A percentile compares a stretch with the other conserved stretches of the same genome.
phyloP scores from a whole-genome alignment of 148 eudicot species.

The Diospyros lotus region DNA sequence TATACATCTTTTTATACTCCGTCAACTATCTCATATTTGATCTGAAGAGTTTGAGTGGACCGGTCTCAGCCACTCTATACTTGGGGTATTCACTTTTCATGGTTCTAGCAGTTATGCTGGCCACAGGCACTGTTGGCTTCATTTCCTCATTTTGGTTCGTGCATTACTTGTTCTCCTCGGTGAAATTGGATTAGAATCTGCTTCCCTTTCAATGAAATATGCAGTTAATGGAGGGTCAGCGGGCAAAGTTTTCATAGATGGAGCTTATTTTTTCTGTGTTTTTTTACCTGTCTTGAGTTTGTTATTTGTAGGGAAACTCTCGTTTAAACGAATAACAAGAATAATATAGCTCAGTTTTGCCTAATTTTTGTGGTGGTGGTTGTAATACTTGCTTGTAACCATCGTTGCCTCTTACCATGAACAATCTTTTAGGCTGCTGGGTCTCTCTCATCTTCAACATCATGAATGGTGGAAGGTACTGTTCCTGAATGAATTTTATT shows the following conservation, averaged over 20 bases:
- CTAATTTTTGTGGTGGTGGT: constrained; percentile 11
- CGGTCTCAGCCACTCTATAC: constrained; percentile 33
- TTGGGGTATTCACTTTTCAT: constrained; percentile 33
- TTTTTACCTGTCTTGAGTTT: constrained; percentile 16
- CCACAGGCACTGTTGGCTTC: constrained; percentile 38
- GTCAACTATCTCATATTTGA: constrained; percentile 32
- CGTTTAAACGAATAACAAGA: constrained; percentile 19
- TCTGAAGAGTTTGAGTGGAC: constrained; percentile 37
- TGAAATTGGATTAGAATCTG: constrained; percentile 30
- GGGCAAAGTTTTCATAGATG: neutral
- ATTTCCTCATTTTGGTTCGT: constrained; percentile 36
- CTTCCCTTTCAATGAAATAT: neutral
- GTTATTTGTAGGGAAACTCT: constrained; percentile 22
- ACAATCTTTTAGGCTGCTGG: too few relatives aligned
- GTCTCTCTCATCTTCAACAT: too few relatives aligned
- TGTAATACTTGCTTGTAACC: constrained; percentile 19
- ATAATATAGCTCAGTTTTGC: constrained; percentile 22
- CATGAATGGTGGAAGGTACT: too few relatives aligned
- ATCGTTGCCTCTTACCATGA: too few relatives aligned
- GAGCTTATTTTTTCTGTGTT: neutral
- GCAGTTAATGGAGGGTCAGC: neutral
- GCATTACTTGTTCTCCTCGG: constrained; percentile 37
- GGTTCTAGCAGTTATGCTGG: constrained; percentile 32
- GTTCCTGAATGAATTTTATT: too few relatives aligned
- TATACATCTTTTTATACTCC: constrained; percentile 31